Evolutionary conservation across 73 alveolate species (phyloP), one percentile per base, ranked within the genome.

Genomic region (Stentor coeruleus): DNA sequence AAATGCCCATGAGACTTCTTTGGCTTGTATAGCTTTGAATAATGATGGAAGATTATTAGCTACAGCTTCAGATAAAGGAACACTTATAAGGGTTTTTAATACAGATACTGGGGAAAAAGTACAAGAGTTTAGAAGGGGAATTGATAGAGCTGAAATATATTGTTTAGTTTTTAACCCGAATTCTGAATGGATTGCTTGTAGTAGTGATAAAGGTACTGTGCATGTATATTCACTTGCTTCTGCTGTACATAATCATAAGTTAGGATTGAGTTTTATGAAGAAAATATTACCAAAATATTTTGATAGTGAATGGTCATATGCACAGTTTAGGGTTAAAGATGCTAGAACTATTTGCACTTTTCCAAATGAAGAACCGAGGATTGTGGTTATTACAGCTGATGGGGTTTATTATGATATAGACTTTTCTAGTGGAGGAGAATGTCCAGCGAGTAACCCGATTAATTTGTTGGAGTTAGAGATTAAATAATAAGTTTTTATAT

Each of bases 71-170:
- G 95, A 90, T 49, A 93, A 87, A 58, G 99, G 99, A 31, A 95
- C 98, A 4, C 83, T 95, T 58, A 91, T 95, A 38, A 82, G 98
- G 82, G 90, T 95, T 0, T 95, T 89, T 85, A 77, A 88, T 84
- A 82, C 93, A 35, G 75, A 38, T 58, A 89, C 88, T 6, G 96
- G 91, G 30, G 35, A 91, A 59, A 93, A 79, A 49, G 85, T 82
- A 59, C 82, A 95, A 85, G 99, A 97, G 83, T 86, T 97, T n/a
- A 83, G 99, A 76, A 83, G 99, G 76, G 99, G 99, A 35, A 76
- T 92, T 76, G 99, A 95, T 74, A 91, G 89, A 76, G 99, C 98
- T 0, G 97, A 95, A 59, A 97, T 97, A 42, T 88, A 91, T 82
- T 89, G 93, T 39, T 91, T 97, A 31, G 94, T 98, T 35, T 96